Evolutionary conservation across 768 basidiomycete species (phyloP), one percentile per base, ranked within the genome.

Genomic region (Macrolepiota dolichaula): DNA sequence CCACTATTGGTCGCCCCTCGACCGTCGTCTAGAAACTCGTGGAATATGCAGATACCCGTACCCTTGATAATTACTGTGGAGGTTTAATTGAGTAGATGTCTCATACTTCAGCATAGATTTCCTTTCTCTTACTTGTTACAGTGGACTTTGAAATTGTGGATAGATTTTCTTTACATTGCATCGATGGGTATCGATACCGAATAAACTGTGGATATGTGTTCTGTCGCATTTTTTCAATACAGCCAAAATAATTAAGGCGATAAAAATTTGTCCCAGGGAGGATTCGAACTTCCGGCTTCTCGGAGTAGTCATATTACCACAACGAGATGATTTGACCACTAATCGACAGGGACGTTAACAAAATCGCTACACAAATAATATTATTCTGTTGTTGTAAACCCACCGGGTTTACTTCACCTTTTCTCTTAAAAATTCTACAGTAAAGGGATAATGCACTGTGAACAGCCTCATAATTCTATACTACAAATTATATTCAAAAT

Each of bases 311-410:
- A 15, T 4, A 51, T 12, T 22, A 50, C 65, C 65, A 66, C 65
- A 66, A 66, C 65, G 62, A 61, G 65, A 66, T 66, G 65, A 66
- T 66, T 66, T 66, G 54, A 66, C 65, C 65, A 66, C 65, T 66
- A 66, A 66, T 66, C 65, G 65, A 66, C 65, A 66, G 61, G 64
- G 66, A 67, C 62, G 25, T 60, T 11, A 13, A 2, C 2, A n/a
- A 19, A 32, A 7, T 22, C 0, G 40, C 6, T 17, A 42, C 0
- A 32, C 13, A 6, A 15, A 42, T 3, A 17, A 4, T 0, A 0
- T 19, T 42, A 15, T 42, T 32, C 29, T 7, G 7, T 32, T 3
- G 29, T 32, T 7, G 7, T 3, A 7, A n/a, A n/a, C n/a, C n/a
- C n/a, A n/a, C n/a, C n/a, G n/a, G n/a, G n/a, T n/a, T n/a, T n/a